A percentile compares a stretch with the other conserved stretches of the same genome.
phyloP scores from a whole-genome alignment of 2,329 filamentous ascomycete species.

The Arthroderma sp. region DNA sequence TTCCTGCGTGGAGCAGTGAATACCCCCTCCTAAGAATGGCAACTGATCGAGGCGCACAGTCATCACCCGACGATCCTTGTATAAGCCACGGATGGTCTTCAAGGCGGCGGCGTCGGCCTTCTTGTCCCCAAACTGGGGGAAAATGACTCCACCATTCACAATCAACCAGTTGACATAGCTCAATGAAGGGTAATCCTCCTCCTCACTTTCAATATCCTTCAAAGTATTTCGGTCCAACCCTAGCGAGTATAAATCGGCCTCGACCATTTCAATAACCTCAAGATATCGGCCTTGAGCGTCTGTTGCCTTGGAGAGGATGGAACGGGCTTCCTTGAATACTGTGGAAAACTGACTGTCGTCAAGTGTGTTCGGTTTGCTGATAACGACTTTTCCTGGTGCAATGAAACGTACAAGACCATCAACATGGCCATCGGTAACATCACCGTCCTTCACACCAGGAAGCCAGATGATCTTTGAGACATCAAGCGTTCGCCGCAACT shows the following conservation, averaged over 20 bases:
- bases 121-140: conserved; percentile 16
- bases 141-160: conserved; percentile 18
- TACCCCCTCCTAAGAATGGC: not conserved
- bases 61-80: too few species aligned
- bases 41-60: not conserved
- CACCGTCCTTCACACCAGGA: conserved; percentile 6
- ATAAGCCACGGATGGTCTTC: too few species aligned
- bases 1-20: not conserved
- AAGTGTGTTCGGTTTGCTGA: conserved; percentile 14
- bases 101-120: not conserved
- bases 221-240: too few species aligned
- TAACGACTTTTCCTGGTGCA: conserved; percentile 16
- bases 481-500: conserved; percentile 17
- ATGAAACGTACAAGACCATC: conserved; percentile 20
- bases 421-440: conserved; percentile 24
- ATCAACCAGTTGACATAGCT: conserved; percentile 22
- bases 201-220: conserved; percentile 9
- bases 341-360: conserved; percentile 14
- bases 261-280: conserved; percentile 16
- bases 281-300: conserved; percentile 17
- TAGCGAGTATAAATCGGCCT: conserved; percentile 11
- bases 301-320: conserved; percentile 10
- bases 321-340: conserved; percentile 16
- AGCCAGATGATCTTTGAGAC: conserved; percentile 23
- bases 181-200: conserved; percentile 14